Evolutionary conservation across 1,139 yeast genomes (phyloP), one percentile per base, ranked within the genome.

Genomic region (Scheffersomyces insectosa): DNA sequence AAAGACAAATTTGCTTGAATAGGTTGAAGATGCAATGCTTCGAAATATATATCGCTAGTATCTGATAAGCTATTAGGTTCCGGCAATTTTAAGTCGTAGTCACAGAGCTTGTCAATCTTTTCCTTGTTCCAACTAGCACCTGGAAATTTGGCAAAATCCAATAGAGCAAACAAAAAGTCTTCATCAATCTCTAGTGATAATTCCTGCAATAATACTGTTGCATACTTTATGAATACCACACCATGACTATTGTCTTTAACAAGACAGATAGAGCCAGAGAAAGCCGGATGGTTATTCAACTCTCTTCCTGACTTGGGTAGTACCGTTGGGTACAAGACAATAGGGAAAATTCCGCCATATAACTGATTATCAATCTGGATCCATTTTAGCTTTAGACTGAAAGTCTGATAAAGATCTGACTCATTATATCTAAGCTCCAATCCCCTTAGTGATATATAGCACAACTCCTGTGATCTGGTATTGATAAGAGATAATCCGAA

Each of bases 161-260:
- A 63, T 43, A 91, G 62, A 0, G 96, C 90, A 64, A 85, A 84
- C 54, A 93, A 64, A 63, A 95, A 90, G 61, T 91, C 97, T 63
- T 95, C 99, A 62, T 95, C 99, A 40, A 93, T 78, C 57, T 93
- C 98, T 42, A 93, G 68, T 0, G 97, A 85, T 79, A 95, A 79
- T 59, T 93, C 97, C 65, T 95, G 99, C 42, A 95, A 65, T 46
- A 95, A 68, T 1, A 88, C 60, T 0, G 99, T 91, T 0, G 97
- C 97, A 66, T 90, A 91, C 62, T 95, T 95, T 58, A 91, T 82
- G 59, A 87, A 91, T 13, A 84, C 66, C 10, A 95, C 95, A 23
- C 99, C 99, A 63, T 91, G 96, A 8, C 88, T 74, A 40, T 87
- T 88, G 65, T 91, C 99, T 52, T 88, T 88, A 14, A 93, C 88